Evolutionary conservation across 768 basidiomycete species (phyloP), one percentile per base, ranked within the genome.

Genomic region (Mycena rosella): DNA sequence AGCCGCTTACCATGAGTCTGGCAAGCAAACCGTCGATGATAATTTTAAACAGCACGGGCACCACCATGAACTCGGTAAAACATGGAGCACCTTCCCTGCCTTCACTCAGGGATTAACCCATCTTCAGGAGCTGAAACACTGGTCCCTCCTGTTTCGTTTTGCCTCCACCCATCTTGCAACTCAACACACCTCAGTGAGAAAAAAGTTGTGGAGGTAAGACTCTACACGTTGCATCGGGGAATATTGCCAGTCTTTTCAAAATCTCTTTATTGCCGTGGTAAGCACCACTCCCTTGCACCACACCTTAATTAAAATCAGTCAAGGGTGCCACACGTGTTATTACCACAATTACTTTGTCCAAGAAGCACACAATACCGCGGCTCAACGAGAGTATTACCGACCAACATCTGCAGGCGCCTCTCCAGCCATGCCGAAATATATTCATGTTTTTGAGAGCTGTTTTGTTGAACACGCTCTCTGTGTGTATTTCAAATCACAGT

Each of bases 191-290:
- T 40, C 14, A 40, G 13, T 15, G 38, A 40, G 10, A 13, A 40
- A 14, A 14, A 5, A 14, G 17, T 40, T 7, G 34, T 48, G 3
- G 64, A 53, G n/a, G 63, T 47, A 0, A 10, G 64, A 20, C 11
- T 65, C 5, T 65, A 44, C 45, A 65, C 64, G 11, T 49, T 65
- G 9, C 36, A 11, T 11, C 64, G 64, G 0, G 64, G 64, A 0
- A 42, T 65, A 5, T 38, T 65, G 2, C 64, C 64, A 13, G 51
- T 65, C 4, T 58, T 65, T 38, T 65, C 56, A n/a, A 29, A 53
- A 27, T 65, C 64, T 30, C 42, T 59, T 3, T 53, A 59, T 20
- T 63, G 62, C 17, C 62, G 53, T 5, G 1, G 62, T 63, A 32
- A n/a, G 8, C 15, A 14, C 4, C 13, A 18, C 24, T 10, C 9